Evolutionary conservation across 495 filamentous ascomycete genomes (phyloP).

Genomic region (Penicillium taxi): DNA sequence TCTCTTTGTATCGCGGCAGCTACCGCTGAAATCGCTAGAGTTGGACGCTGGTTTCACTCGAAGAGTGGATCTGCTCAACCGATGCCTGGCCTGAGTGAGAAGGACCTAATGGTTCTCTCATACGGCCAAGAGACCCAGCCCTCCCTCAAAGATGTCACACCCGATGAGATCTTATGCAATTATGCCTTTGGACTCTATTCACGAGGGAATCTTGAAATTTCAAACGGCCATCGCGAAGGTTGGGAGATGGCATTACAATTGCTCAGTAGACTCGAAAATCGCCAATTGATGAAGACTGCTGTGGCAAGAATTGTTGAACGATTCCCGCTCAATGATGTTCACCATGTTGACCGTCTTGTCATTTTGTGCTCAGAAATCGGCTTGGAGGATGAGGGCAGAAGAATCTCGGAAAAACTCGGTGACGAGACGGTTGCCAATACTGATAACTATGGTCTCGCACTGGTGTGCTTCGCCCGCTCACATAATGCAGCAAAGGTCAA

Average conservation of each 20-base stretch:
- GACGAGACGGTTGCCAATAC: slow-evolving; percentile 57
- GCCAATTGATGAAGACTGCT: slow-evolving; percentile 52
- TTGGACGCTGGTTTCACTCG: slow-evolving; percentile 76
- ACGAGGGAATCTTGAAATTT: slow-evolving; percentile 34
- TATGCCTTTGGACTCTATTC: slow-evolving; percentile 54
- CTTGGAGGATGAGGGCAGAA: slow-evolving; percentile 61
- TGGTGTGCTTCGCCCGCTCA: slow-evolving; percentile 80
- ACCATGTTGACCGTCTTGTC: slow-evolving; percentile 68
- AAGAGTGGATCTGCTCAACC: slow-evolving; percentile 20
- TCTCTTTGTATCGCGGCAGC: slow-evolving; percentile 67
- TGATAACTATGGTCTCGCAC: slow-evolving; percentile 67
- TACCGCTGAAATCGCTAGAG: slow-evolving; percentile 68
- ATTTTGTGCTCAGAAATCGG: slow-evolving; percentile 59
- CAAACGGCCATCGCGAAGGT: slow-evolving; percentile 49
- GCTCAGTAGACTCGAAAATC: slow-evolving; percentile 63
- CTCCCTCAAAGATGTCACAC: slow-evolving; percentile 24
- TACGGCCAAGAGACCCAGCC: slow-evolving; percentile 34
- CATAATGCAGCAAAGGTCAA: slow-evolving; percentile 66
- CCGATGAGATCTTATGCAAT: slow-evolving; percentile 63
- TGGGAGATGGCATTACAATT: slow-evolving; percentile 83
- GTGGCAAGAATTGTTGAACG: slow-evolving; percentile 57
- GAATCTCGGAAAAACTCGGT: slow-evolving; percentile 72
- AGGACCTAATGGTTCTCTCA: slow-evolving; percentile 55
- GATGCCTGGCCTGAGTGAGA: slow-evolving; percentile 42
- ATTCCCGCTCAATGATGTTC: slow-evolving; percentile 54